These are phyloP conservation scores for Pseudocercospora cruenta DNA, from an alignment of 2,329 filamentous ascomycete genomes.

Conservation along the genomic window DNA sequence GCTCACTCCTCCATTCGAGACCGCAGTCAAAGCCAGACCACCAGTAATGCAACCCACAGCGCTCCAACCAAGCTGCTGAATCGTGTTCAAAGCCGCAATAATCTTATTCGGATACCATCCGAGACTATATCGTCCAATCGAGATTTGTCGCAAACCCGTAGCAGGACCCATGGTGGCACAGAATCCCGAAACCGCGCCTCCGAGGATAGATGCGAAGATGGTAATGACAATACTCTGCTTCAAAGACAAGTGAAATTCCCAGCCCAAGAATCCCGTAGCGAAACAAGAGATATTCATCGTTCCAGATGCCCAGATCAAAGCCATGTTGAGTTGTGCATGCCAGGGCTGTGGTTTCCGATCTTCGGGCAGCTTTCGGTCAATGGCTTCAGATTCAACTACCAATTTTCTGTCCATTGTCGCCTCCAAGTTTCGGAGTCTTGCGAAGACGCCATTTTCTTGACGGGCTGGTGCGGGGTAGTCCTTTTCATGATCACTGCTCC, in stretches of 20 bases:
- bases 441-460: slow-evolving; percentile 36
- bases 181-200: slow-evolving; percentile 38
- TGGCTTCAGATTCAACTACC: slow-evolving; percentile 53
- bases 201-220: slow-evolving; percentile 39
- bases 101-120: slow-evolving; percentile 57
- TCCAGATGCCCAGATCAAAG: slow-evolving; percentile 40
- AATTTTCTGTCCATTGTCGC: slow-evolving; percentile 50
- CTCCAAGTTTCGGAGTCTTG: slow-evolving; percentile 43
- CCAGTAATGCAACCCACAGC: slow-evolving; percentile 49
- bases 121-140: slow-evolving; percentile 52
- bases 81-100: slow-evolving; percentile 51
- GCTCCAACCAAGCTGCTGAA: slow-evolving; percentile 51
- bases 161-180: slow-evolving; percentile 40
- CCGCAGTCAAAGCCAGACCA: slow-evolving; percentile 47
- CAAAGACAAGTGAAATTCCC: slow-evolving; percentile 53
- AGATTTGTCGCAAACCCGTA: slow-evolving; percentile 49
- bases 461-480: slow-evolving; percentile 9
- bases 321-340: slow-evolving; percentile 38
- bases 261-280: slow-evolving; percentile 51
- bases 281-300: slow-evolving; percentile 43
- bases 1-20: slow-evolving; percentile 48
- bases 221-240: slow-evolving; percentile 42
- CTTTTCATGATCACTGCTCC: slow-evolving; percentile 17
- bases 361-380: slow-evolving; percentile 50
- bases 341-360: slow-evolving; percentile 50